Conservation (phyloP, 2,329 filamentous ascomycete genomes). For the Cladosporium halotolerans region DNA sequence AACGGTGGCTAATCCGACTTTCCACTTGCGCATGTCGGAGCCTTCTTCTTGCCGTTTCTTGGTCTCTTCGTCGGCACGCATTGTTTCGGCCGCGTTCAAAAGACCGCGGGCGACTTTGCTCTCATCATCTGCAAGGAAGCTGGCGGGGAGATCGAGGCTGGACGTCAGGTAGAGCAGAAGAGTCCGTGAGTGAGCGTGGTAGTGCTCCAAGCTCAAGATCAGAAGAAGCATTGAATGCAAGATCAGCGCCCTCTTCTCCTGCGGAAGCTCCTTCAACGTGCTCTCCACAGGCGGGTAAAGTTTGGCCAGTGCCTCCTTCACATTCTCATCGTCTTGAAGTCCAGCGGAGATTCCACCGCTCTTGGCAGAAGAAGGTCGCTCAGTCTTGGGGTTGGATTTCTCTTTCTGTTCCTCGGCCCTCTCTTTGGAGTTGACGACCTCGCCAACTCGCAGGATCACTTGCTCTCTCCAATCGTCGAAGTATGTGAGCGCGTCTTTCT, state of each 20-base stretch:
- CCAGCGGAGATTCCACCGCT: constrained; percentile 18
- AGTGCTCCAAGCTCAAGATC: constrained; percentile 35
- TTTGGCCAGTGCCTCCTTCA: constrained; percentile 24
- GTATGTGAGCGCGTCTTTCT: constrained; percentile 60
- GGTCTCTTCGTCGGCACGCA: constrained; percentile 71
- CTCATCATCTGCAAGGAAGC: constrained; percentile 40
- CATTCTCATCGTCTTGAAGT: constrained; percentile 25
- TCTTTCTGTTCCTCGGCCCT: constrained; percentile 29
- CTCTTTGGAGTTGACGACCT: constrained; percentile 48
- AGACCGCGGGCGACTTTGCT: constrained; percentile 67
- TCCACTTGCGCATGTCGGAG: constrained; percentile 62
- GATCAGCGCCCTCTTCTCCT: constrained; percentile 31
- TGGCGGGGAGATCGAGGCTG: constrained; percentile 28
- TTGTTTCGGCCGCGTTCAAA: constrained; percentile 66
- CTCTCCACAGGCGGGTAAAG: constrained; percentile 35
- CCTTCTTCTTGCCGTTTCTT: constrained; percentile 65
- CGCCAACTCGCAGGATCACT: constrained; percentile 63
- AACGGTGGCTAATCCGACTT: constrained; percentile 80
- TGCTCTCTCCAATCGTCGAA: constrained; percentile 76
- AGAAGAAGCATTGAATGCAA: constrained; percentile 33
- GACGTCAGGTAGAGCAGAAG: constrained; percentile 31
- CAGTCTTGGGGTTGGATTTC: constrained; percentile 31
- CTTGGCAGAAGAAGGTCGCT: constrained; percentile 8
- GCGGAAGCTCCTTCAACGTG: constrained; percentile 29
- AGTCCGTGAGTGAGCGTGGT: constrained; percentile 32